phyloP scores from a whole-genome alignment of 306 rosid genomes.

The Spatholobus suberectus region DNA sequence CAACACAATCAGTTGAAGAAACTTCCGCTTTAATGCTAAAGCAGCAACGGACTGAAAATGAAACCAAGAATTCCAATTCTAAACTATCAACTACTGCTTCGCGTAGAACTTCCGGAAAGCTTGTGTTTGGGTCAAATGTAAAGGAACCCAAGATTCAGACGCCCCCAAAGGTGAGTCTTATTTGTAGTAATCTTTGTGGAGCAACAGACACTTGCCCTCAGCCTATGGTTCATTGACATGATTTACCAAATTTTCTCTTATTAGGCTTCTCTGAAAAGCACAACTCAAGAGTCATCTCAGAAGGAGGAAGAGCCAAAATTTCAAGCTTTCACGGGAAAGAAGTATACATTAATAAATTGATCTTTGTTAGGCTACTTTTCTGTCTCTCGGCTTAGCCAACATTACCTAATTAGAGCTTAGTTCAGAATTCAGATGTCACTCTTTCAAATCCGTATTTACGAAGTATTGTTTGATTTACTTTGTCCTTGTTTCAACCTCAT shows the following conservation, averaged over 20 bases:
- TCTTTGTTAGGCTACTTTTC: neutral
- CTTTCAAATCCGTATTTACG: neutral
- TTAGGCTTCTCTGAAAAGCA: slow-evolving; percentile 40
- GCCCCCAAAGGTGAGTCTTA: slow-evolving; percentile 42
- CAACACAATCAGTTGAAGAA: slow-evolving; percentile 40
- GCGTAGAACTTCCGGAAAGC: slow-evolving; percentile 48
- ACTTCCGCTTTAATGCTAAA: slow-evolving; percentile 37
- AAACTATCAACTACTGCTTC: slow-evolving; percentile 29
- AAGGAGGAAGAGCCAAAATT: slow-evolving; percentile 50
- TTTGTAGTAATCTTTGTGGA: neutral
- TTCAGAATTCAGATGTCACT: neutral
- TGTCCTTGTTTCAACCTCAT: neutral
- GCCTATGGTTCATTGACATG: neutral
- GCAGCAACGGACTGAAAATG: slow-evolving; percentile 41
- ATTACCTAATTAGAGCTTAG: neutral
- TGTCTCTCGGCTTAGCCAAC: neutral
- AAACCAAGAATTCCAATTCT: slow-evolving; percentile 35
- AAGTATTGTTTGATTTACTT: neutral
- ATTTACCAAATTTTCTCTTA: neutral
- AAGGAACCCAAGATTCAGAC: slow-evolving; percentile 17
- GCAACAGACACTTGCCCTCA: neutral
- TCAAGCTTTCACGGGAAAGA: slow-evolving; percentile 65
- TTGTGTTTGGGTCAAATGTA: slow-evolving; percentile 56
- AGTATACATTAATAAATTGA: slow-evolving; percentile 55
- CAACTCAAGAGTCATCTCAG: slow-evolving; percentile 42